Conservation (phyloP, 345 rosid species). For the Gossypium ekmanianum region DNA sequence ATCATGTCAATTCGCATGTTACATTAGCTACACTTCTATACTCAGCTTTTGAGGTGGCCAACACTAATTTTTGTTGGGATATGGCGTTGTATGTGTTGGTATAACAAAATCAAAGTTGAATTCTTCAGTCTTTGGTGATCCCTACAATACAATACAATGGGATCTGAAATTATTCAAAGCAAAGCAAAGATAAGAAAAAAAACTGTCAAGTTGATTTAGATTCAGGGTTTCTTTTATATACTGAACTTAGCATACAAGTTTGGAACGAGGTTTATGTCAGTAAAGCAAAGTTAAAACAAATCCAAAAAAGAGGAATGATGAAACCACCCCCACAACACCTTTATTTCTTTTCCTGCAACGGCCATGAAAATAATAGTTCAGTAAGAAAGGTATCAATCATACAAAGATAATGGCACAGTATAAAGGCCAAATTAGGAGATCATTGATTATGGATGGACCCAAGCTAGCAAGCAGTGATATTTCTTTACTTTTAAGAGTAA, state of each 20-base stretch:
- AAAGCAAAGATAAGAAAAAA: no score
- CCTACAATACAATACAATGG: no score
- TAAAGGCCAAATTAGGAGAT: constrained; percentile 4
- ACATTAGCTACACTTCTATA: no score
- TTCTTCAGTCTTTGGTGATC: no score
- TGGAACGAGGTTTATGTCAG: background rate
- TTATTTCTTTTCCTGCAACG: background rate
- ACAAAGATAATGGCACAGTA: background rate
- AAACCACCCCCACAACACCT: background rate
- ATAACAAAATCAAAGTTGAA: no score
- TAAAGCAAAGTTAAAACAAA: background rate
- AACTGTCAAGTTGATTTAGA: no score
- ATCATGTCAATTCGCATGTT: no score
- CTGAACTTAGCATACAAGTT: no score
- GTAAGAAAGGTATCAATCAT: background rate
- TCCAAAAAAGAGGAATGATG: constrained; percentile 1
- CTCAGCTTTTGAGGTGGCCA: no score
- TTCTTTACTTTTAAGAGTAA: constrained; percentile 63
- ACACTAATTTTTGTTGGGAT: no score
- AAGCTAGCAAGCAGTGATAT: constrained; percentile 30
- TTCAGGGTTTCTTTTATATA: no score
- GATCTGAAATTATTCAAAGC: background rate
- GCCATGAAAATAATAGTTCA: background rate
- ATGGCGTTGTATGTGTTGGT: no score
- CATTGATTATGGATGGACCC: constrained; percentile 32